Conservation (phyloP, 805 yeast genomes). For the Clavispora vitiphila region DNA sequence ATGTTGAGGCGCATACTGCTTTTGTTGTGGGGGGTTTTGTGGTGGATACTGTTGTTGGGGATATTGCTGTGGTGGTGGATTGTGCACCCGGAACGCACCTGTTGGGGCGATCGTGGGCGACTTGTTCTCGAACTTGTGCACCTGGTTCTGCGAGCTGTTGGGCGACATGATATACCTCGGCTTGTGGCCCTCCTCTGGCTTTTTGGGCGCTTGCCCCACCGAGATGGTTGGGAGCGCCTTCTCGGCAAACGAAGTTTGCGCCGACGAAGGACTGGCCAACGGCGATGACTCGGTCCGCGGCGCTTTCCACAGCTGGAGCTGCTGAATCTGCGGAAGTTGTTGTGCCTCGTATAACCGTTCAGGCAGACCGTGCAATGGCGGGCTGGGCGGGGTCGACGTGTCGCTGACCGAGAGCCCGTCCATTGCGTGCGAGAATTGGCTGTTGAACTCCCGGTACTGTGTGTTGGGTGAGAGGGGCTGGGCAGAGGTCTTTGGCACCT, state of each 20-base stretch:
- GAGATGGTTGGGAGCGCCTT: too few relatives aligned
- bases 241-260: constrained; percentile 2
- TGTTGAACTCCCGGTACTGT: constrained; percentile 38
- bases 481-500: constrained; percentile 29
- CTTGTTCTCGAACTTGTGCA: not conserved
- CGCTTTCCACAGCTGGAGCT: constrained; percentile 11
- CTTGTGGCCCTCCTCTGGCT: too few relatives aligned
- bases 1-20: constrained; percentile 3
- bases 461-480: constrained; percentile 38
- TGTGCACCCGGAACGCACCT: constrained; percentile 1
- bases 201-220: too few relatives aligned
- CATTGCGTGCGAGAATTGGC: constrained; percentile 29
- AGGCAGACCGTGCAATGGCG: too few relatives aligned
- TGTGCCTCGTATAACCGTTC: constrained; percentile 2
- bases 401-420: constrained; percentile 5
- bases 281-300: constrained; percentile 7
- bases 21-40: constrained; percentile 1
- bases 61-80: constrained; percentile 1
- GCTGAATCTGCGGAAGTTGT: constrained; percentile 13
- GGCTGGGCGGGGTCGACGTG: not conserved
- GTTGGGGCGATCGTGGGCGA: constrained; percentile 2
- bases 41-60: constrained; percentile 6
- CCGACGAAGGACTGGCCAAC: constrained; percentile 14
- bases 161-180: constrained; percentile 33
- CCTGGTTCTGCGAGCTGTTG: constrained; percentile 17